A percentile compares a stretch with the other conserved stretches of the same genome.
Evolutionary conservation across 495 filamentous ascomycete species (phyloP).

Genomic region (Hypoxylon intermedium): DNA sequence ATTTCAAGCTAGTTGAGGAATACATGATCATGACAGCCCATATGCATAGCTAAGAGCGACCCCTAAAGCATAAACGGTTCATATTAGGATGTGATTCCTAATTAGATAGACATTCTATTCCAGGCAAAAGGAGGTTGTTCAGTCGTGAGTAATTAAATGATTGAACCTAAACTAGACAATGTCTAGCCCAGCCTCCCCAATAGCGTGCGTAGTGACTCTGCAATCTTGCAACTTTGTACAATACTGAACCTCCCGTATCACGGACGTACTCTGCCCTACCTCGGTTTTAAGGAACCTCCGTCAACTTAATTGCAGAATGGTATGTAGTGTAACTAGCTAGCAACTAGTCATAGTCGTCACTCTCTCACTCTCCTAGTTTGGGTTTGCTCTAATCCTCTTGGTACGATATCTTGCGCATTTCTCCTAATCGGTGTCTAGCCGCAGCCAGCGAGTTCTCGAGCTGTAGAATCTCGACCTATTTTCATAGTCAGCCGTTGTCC

Average conservation of each 20-base stretch:
- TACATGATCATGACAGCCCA: no score
- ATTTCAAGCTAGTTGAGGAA: no score
- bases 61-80: no score
- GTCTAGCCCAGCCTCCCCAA: neutral
- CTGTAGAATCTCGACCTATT: constrained; percentile 93
- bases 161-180: constrained; percentile 1
- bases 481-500: constrained; percentile 23
- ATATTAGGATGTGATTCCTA: no score
- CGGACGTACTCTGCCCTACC: neutral
- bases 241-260: neutral
- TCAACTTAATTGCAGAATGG: no score
- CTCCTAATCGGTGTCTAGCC: constrained; percentile 83
- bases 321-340: neutral
- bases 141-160: constrained; percentile 15
- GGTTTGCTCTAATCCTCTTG: constrained; percentile 68
- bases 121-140: no score
- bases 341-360: neutral
- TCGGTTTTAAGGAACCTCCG: neutral
- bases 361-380: neutral
- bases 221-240: constrained; percentile 14
- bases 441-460: constrained; percentile 86
- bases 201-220: constrained; percentile 2
- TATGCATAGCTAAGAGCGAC: no score
- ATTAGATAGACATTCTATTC: no score
- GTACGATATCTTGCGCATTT: constrained; percentile 99